phyloP scores from a whole-genome alignment of 768 basidiomycete species.

The Gloeophyllum trabeum region DNA sequence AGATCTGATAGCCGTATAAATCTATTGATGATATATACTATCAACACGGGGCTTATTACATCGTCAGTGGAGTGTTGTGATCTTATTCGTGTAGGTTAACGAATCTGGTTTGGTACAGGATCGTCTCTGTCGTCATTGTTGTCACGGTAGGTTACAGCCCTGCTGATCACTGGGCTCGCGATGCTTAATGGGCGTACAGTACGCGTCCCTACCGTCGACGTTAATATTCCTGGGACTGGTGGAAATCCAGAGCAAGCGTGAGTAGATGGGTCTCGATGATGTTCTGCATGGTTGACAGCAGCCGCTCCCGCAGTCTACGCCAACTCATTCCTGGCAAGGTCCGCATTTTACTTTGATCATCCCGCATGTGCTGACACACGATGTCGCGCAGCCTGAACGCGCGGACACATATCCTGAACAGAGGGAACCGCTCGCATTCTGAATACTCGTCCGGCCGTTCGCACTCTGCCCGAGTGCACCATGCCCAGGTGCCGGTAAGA shows the following conservation, averaged over 20 bases:
- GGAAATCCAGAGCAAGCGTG: neutral
- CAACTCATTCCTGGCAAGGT: neutral
- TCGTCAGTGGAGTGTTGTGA: neutral
- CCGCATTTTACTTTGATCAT: neutral
- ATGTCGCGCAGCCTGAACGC: neutral
- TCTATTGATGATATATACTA: neutral
- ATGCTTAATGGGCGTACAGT: neutral
- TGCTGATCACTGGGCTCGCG: neutral
- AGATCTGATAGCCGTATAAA: neutral
- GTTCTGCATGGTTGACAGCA: neutral
- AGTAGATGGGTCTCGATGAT: neutral
- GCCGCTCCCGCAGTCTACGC: neutral
- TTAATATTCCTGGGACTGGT: neutral
- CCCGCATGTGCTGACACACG: neutral
- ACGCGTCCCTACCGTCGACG: neutral
- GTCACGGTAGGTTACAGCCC: neutral
- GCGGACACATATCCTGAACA: neutral
- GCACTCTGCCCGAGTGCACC: no score
- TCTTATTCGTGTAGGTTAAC: neutral
- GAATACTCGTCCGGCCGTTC: no score
- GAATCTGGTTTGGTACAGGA: neutral
- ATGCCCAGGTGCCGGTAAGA: no score
- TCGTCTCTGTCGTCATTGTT: neutral
- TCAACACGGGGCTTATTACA: neutral
- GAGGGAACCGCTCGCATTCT: no score